Base-by-base conservation (phyloP, 2,329 filamentous ascomycete genomes). In the Diaporthe helianthi region DNA sequence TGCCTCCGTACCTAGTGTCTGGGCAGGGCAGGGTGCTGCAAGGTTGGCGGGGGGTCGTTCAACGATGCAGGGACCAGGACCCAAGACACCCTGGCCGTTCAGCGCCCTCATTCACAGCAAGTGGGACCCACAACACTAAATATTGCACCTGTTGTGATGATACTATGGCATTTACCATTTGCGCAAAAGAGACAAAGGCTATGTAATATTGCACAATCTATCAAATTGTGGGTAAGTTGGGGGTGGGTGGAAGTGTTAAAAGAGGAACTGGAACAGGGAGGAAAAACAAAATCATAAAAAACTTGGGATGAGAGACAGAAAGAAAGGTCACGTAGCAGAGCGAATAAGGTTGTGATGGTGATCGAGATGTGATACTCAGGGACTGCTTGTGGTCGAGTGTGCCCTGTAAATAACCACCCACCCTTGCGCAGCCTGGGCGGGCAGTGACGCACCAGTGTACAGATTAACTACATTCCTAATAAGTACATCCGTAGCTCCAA, bases 291-390 rank as follows among this genome's bases (percentile, higher is more conserved):
- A n/a, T n/a, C n/a, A n/a, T n/a, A n/a, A n/a, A 9, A 46, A 9
- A 31, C 33, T 36, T 22, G 6, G 55, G 38, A 61, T 24, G 24
- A 47, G 29, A 31, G 55, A 60, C 55, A 17, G 15, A 3, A 60
- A 17, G 15, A 3, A 60, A 31, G 15, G 24, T 19, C n/a, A 46
- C 41, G 41, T 46, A 46, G 10, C n/a, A 44, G 54, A 60, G 36
- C 10, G 19, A 47, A 63, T 63, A 63, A 63, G 58, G 58, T 63
- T 63, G 58, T 63, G 58, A 63, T 63, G 41, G 29, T 63, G 58
- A 63, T 63, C 58, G 58, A 63, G 58, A 63, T 49, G 58, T 63
- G 58, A 63, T 49, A 63, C 41, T 61, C 41, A 61, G 58, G 55
- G 55, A 31, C 55, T 61, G 54, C 54, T 31, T 17, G 55, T 38